A percentile compares a stretch with the other conserved stretches of the same genome.
phyloP scores from a whole-genome alignment of 169 alveolate genomes.

The Plasmodium cynomolgi region DNA sequence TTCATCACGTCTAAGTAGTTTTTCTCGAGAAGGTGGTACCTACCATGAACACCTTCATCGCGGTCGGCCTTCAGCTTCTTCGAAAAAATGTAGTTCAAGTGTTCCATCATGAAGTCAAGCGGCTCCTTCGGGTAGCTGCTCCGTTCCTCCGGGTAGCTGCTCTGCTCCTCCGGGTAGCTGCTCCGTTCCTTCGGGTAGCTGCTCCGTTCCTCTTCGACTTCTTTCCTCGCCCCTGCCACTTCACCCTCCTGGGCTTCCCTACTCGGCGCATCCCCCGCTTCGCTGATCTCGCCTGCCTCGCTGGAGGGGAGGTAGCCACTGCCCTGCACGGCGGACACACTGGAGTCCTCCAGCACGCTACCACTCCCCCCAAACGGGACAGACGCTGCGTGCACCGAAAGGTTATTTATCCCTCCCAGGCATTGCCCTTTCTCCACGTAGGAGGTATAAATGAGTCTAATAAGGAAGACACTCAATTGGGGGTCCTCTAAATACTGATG shows the following conservation, averaged over 20 bases:
- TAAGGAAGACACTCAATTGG: constrained; percentile 51
- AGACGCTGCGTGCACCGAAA: neutral
- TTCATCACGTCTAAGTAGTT: constrained; percentile 18
- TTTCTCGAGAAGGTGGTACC: neutral
- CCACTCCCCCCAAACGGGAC: neutral
- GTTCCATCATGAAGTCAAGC: neutral
- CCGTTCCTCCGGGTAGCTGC: neutral
- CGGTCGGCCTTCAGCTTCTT: neutral
- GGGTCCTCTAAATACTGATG: constrained; percentile 60
- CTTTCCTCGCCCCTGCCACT: neutral
- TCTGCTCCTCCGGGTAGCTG: neutral
- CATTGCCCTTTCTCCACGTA: neutral
- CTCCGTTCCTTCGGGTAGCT: neutral
- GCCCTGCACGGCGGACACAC: neutral
- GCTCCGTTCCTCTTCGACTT: neutral
- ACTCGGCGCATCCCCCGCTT: neutral
- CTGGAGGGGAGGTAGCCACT: neutral
- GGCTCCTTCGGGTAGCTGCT: neutral
- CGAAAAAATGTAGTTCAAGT: neutral
- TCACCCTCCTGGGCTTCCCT: neutral
- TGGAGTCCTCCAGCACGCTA: neutral
- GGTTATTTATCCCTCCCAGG: neutral
- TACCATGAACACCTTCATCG: neutral
- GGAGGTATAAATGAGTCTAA: constrained; percentile 36
- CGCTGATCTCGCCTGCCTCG: neutral